Evolutionary conservation across 768 basidiomycete genomes (phyloP).

Genomic region (Psilocybe azurescens): DNA sequence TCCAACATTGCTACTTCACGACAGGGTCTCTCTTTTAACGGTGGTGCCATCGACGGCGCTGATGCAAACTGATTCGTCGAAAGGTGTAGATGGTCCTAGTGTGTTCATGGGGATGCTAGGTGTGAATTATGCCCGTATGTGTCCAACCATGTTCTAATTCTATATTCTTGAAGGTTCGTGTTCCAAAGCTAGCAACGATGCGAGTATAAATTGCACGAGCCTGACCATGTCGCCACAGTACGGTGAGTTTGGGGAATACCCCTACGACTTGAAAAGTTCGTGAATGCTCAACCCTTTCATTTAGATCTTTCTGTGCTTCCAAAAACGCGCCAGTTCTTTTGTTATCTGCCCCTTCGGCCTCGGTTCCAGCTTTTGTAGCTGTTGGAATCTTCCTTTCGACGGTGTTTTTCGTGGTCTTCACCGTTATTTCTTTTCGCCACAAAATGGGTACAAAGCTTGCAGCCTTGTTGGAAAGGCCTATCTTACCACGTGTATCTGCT

Average conservation of each 20-base stretch:
- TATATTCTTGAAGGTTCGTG: conserved; percentile 64
- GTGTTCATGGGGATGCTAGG: conserved; percentile 72
- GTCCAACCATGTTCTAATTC: conserved; percentile 6
- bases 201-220: conserved; percentile 57
- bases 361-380: conserved; percentile 68
- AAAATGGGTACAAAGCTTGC: conserved; percentile 61
- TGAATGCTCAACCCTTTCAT: not conserved
- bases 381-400: conserved; percentile 60
- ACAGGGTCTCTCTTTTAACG: conserved; percentile 66
- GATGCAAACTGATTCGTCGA: conserved; percentile 32
- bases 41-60: conserved; percentile 60
- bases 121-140: conserved; percentile 25
- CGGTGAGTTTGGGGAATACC: conserved; percentile 44
- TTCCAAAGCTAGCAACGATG: conserved; percentile 52
- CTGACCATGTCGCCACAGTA: conserved; percentile 63
- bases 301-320: conserved; percentile 73
- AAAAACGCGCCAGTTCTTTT: conserved; percentile 56
- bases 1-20: conserved; percentile 62
- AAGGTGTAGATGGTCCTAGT: conserved; percentile 67
- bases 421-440: conserved; percentile 68
- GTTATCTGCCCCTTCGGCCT: conserved; percentile 63
- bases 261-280: not conserved
- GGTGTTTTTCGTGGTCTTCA: conserved; percentile 70
- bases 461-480: conserved; percentile 56
- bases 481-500: conserved; percentile 61